Percentiles rank a stretch among this genome's conserved stretches.
These are phyloP conservation scores for Suillus cothurnatus DNA, from an alignment of 768 basidiomycete genomes.

Conservation along the genomic window DNA sequence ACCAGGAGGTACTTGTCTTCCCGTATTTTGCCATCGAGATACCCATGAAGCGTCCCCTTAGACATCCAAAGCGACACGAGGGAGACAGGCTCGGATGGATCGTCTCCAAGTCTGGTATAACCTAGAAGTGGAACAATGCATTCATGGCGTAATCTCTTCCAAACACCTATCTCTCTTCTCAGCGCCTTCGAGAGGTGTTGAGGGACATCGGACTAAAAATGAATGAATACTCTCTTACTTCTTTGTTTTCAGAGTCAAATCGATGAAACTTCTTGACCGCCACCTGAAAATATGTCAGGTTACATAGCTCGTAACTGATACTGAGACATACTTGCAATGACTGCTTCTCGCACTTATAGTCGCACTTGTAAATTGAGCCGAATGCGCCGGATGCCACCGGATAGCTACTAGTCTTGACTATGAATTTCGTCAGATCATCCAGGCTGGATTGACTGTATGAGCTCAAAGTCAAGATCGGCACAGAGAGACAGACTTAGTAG, in stretches of 20 bases:
- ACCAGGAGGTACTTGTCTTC: background rate
- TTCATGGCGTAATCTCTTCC: slow-evolving; percentile 8
- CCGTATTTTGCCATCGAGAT: background rate
- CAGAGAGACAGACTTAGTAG: background rate
- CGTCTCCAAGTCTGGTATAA: background rate
- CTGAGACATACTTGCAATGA: background rate
- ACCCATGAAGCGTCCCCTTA: background rate
- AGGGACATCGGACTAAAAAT: background rate
- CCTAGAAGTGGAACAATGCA: slow-evolving; percentile 4
- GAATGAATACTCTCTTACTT: background rate
- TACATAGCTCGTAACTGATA: background rate
- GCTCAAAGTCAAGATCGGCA: background rate
- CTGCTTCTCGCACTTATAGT: background rate
- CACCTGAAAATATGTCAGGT: slow-evolving; percentile 1
- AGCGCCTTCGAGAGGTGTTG: background rate
- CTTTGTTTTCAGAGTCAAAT: background rate
- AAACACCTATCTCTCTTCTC: slow-evolving; percentile 6
- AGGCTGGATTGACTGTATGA: background rate
- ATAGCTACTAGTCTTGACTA: background rate
- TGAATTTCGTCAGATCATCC: background rate
- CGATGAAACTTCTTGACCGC: background rate
- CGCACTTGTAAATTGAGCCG: background rate
- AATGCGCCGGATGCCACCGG: background rate
- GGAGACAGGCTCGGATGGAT: background rate
- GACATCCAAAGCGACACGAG: slow-evolving; percentile 1